Conservation (phyloP, 2,329 filamentous ascomycete genomes). For the Clathrospora elynae region DNA sequence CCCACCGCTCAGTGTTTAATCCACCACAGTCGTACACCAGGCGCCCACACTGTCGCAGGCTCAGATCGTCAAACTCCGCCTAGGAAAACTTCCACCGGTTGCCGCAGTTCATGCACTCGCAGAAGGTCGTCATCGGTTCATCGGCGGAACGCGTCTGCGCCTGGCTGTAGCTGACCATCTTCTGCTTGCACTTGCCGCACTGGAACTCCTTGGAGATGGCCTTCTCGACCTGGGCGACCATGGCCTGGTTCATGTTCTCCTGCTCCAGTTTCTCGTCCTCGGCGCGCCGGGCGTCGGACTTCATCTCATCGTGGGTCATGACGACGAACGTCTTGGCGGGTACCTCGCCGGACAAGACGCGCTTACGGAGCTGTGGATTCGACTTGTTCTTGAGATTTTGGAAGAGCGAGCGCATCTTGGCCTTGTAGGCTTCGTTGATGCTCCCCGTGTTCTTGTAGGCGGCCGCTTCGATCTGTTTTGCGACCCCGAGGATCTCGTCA, state of each 20-base stretch:
- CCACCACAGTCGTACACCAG: slow-evolving; percentile 5
- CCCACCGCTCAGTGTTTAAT: slow-evolving; percentile 10
- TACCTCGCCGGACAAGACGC: slow-evolving; percentile 77
- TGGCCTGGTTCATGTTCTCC: slow-evolving; percentile 96
- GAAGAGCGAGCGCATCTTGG: slow-evolving; percentile 89
- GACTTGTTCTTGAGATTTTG: slow-evolving; percentile 93
- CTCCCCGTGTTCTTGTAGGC: slow-evolving; percentile 72
- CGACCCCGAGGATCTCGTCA: slow-evolving; percentile 68
- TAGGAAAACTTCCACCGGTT: slow-evolving; percentile 57
- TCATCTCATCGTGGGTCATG: slow-evolving; percentile 91
- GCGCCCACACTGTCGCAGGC: neutral
- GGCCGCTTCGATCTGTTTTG: slow-evolving; percentile 76
- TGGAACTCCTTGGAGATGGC: slow-evolving; percentile 85
- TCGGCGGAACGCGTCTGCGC: slow-evolving; percentile 95
- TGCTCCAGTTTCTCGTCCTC: slow-evolving; percentile 77
- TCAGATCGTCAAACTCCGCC: neutral
- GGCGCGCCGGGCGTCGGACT: slow-evolving; percentile 78
- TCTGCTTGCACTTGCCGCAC: slow-evolving; percentile 90
- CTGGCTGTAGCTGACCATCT: slow-evolving; percentile 93
- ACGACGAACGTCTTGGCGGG: slow-evolving; percentile 73
- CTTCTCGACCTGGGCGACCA: slow-evolving; percentile 90
- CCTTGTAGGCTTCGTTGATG: slow-evolving; percentile 75
- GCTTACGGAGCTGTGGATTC: slow-evolving; percentile 75
- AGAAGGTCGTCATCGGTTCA: slow-evolving; percentile 73
- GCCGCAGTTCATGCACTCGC: slow-evolving; percentile 59